These are phyloP conservation scores for Saturnispora gosingensis DNA, from an alignment of 805 yeast genomes.

Conservation along the genomic window DNA sequence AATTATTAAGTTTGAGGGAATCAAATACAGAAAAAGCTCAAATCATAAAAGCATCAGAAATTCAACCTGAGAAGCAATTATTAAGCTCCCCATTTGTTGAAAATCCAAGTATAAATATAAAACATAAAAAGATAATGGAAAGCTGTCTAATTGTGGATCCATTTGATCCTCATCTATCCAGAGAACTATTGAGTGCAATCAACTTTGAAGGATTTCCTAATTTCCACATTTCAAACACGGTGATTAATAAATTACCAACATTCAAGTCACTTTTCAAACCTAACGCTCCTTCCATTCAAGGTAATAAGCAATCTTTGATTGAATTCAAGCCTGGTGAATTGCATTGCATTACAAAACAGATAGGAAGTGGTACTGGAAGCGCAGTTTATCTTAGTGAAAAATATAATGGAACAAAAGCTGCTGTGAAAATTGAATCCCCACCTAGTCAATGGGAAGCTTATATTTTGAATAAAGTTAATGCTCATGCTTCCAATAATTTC, in stretches of 20 bases:
- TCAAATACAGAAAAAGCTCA: neutral
- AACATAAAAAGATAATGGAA: neutral
- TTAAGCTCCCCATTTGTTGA: slow-evolving; percentile 42
- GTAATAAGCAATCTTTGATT: slow-evolving; percentile 32
- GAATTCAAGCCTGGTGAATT: slow-evolving; percentile 33
- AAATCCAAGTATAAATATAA: slow-evolving; percentile 13
- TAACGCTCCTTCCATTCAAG: slow-evolving; percentile 20
- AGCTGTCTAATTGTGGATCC: slow-evolving; percentile 27
- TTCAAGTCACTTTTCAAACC: slow-evolving; percentile 17
- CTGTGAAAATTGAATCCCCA: slow-evolving; percentile 67
- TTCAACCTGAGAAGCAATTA: slow-evolving; percentile 13
- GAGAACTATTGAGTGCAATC: neutral
- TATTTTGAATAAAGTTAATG: slow-evolving; percentile 49
- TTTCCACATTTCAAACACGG: slow-evolving; percentile 13
- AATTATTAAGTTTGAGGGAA: slow-evolving; percentile 14
- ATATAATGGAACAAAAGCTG: slow-evolving; percentile 44
- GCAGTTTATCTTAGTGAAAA: slow-evolving; percentile 64
- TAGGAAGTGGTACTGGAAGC: slow-evolving; percentile 81
- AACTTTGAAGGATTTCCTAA: slow-evolving; percentile 21
- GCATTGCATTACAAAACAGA: slow-evolving; percentile 40
- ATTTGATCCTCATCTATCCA: slow-evolving; percentile 33
- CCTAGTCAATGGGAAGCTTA: slow-evolving; percentile 76
- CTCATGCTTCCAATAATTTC: slow-evolving; percentile 23
- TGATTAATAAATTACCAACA: slow-evolving; percentile 11
- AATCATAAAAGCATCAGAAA: neutral